phyloP scores from a whole-genome alignment of 2,329 filamentous ascomycete genomes.

The Ceratocystis lukuohia region DNA sequence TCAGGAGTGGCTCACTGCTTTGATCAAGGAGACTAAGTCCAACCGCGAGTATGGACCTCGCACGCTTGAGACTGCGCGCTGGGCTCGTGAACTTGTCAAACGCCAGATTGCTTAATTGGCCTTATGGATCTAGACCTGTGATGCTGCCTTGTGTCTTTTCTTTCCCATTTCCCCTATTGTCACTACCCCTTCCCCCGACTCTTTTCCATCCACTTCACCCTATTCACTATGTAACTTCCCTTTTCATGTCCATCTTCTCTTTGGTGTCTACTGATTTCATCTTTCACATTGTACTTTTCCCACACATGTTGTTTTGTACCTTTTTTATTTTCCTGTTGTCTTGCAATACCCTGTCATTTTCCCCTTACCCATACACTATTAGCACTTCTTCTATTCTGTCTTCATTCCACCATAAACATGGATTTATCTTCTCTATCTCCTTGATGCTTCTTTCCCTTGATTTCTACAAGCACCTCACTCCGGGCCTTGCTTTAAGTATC shows the following conservation, averaged over 20 bases:
- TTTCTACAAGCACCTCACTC: background rate
- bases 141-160: constrained; percentile 15
- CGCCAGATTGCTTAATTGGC: constrained; percentile 47
- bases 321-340: constrained; percentile 20
- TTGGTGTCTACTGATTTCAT: constrained; percentile 28
- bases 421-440: constrained; percentile 18
- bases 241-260: constrained; percentile 21
- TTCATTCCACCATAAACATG: constrained; percentile 9
- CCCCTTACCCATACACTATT: constrained; percentile 10
- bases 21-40: constrained; percentile 83
- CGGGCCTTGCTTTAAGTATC: constrained; percentile 5
- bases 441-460: constrained; percentile 21
- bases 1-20: constrained; percentile 72
- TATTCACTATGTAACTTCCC: constrained; percentile 21
- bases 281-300: constrained; percentile 24
- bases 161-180: constrained; percentile 8
- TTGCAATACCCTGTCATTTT: constrained; percentile 18
- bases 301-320: constrained; percentile 20
- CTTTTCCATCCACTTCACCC: constrained; percentile 7
- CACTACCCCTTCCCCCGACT: background rate
- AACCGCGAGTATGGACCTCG: constrained; percentile 76
- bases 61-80: constrained; percentile 88
- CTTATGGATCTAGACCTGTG: background rate
- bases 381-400: constrained; percentile 11
- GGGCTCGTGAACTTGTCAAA: constrained; percentile 96